Evolutionary conservation across 140 eudicot species (phyloP).

Genomic region (Cichorium intybus): DNA sequence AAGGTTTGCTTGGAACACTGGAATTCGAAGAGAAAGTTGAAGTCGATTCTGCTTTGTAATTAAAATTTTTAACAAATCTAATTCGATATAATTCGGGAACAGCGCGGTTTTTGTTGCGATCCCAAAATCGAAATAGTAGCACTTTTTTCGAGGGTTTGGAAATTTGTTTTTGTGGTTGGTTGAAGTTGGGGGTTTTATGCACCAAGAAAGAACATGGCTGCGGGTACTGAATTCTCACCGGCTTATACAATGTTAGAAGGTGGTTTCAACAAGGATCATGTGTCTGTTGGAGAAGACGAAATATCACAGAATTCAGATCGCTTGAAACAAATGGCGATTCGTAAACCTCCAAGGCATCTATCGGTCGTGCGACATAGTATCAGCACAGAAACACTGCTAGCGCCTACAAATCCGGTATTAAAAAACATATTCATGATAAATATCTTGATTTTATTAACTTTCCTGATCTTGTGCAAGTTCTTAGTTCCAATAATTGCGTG

Average conservation of each 20-base stretch:
- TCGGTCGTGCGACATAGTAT: conserved; percentile 58
- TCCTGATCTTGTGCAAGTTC: too few species aligned
- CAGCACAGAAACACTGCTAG: conserved; percentile 39
- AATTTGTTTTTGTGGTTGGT: conserved; percentile 9
- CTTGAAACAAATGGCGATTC: conserved; percentile 39
- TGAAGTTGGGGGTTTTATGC: conserved; percentile 38
- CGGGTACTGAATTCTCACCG: conserved; percentile 60
- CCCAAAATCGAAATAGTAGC: not conserved
- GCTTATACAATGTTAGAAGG: conserved; percentile 45
- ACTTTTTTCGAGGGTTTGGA: conserved; percentile 2
- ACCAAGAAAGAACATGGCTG: conserved; percentile 49
- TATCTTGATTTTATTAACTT: too few species aligned
- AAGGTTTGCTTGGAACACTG: not conserved
- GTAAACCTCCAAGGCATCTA: conserved; percentile 67
- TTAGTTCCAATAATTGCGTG: not conserved
- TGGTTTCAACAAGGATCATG: conserved; percentile 34
- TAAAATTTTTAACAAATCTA: not conserved
- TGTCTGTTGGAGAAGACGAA: conserved; percentile 41
- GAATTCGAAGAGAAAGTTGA: conserved; percentile 13
- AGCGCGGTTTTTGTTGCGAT: not conserved
- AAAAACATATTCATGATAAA: not conserved
- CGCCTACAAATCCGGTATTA: conserved; percentile 44
- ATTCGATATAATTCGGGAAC: not conserved
- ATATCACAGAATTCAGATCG: conserved; percentile 43
- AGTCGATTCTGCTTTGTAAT: conserved; percentile 5